Base-by-base conservation (phyloP, 176 grass and related monocot genomes). In the Juncus effusus region DNA sequence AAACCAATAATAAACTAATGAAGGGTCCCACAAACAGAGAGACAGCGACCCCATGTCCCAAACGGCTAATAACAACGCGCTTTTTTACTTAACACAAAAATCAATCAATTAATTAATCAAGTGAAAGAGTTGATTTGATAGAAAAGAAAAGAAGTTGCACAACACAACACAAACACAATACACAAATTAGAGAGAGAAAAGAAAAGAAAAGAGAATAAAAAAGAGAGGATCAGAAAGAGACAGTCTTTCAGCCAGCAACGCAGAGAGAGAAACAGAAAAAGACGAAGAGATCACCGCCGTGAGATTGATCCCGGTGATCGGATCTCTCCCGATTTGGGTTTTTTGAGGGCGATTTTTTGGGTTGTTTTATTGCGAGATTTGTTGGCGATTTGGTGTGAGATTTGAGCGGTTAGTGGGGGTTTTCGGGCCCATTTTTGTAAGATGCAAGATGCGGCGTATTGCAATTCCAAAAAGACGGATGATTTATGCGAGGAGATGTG, bases 401-500 rank as follows among this genome's bases (percentile, higher is more conserved):
- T 50, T 53, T 15, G 53, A 49, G 40, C 11, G 4, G 4, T 55
- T 28, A 61, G 58, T 7, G 11, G 63, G 36, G 36, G 63, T 75
- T 76, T 67, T 62, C 11, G 74, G 13, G 58, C 51, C 5, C 13
- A 37, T 54, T 62, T 50, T 39, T 45, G 45, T 62, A 65, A 55
- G 67, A 79, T 79, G 77, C 77, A 61, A 81, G 90, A 95, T 68
- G 40, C 80, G 45, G 90, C 74, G 41, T 78, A 89, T 68, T 89
- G 82, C 80, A 95, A 83, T 83, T 85, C 82, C 47, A 95, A 95
- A 75, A 95, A 95, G 83, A 83, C 80, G 1, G 90, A 95, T 71
- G 72, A 67, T 41, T 70, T 95, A 60, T 95, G 82, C 82, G 82
- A 89, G 57, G 90, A 81, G 70, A 56, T 95, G 71, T 95, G 82